Evolutionary conservation across 192 early-diverging fungal genomes (phyloP).

Genomic region (Backusella parvicylindrica): DNA sequence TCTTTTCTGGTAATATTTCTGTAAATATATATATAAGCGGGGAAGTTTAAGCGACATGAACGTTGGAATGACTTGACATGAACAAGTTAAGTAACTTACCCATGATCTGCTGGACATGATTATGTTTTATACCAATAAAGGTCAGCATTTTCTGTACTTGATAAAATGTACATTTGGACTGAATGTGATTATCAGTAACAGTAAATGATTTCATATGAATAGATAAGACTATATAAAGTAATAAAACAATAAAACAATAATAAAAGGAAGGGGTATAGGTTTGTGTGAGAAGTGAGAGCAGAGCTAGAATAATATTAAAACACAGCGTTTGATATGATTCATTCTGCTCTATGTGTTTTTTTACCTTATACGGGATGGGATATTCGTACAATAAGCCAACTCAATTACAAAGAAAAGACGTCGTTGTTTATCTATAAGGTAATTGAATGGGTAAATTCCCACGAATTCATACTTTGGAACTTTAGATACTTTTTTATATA

Average conservation of each 20-base stretch:
- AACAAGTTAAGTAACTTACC: conserved; percentile 4
- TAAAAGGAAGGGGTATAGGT: background rate
- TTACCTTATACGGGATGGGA: conserved; percentile 2
- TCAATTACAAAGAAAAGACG: conserved; percentile 9
- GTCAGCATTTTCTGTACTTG: conserved; percentile 16
- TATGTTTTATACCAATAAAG: conserved; percentile 21
- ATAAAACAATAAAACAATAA: background rate
- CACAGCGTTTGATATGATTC: conserved; percentile 5
- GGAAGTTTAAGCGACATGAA: no score
- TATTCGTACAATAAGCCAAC: background rate
- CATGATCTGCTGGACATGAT: conserved; percentile 10
- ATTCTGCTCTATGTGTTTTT: background rate
- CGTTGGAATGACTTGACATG: background rate
- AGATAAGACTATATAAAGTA: conserved; percentile 1
- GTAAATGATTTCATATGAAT: background rate
- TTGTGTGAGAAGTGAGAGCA: background rate
- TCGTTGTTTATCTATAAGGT: conserved; percentile 7
- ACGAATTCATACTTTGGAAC: background rate
- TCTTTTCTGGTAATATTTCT: background rate
- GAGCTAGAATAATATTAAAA: background rate
- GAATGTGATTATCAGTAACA: background rate
- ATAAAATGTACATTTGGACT: conserved; percentile 9
- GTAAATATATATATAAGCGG: background rate
- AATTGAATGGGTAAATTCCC: conserved; percentile 6
- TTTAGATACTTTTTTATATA: background rate